Evolutionary conservation across 2,329 filamentous ascomycete genomes (phyloP).

Genomic region (Calcarisporium arbuscula): DNA sequence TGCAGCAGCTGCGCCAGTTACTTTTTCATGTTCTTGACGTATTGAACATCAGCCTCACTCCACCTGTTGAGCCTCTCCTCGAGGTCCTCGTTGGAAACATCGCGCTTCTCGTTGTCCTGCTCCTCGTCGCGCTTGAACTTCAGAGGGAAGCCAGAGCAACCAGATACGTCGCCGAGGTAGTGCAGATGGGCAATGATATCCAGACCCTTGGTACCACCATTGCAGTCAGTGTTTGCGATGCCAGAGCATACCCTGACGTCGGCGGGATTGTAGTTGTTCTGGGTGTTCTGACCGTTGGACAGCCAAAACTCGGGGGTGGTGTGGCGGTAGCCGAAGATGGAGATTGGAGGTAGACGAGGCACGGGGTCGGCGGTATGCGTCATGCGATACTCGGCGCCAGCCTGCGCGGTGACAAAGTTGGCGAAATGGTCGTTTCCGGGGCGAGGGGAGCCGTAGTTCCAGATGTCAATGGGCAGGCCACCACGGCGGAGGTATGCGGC

Average conservation of each 20-base stretch:
- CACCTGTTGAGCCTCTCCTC: conserved; percentile 29
- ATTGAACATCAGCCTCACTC: conserved; percentile 27
- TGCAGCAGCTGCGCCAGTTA: too few relatives aligned
- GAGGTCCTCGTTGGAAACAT: conserved; percentile 29
- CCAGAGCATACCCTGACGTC: conserved; percentile 44
- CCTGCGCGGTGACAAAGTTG: conserved; percentile 45
- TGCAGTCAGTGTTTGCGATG: conserved; percentile 40
- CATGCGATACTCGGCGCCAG: conserved; percentile 52
- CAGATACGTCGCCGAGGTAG: conserved; percentile 41
- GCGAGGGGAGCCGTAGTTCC: conserved; percentile 62
- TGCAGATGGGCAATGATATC: conserved; percentile 38
- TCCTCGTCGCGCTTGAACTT: conserved; percentile 18
- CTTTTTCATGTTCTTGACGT: conserved; percentile 15
- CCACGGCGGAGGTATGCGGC: conserved; percentile 46
- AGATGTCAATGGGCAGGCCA: conserved; percentile 46
- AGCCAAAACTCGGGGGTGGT: conserved; percentile 67
- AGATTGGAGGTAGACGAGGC: conserved; percentile 58
- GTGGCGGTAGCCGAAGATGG: conserved; percentile 57
- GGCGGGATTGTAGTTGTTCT: conserved; percentile 27
- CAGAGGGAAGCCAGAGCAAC: conserved; percentile 26
- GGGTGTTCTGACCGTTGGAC: conserved; percentile 24
- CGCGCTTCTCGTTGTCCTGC: background rate
- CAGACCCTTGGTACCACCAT: conserved; percentile 40
- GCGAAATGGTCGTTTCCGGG: conserved; percentile 53
- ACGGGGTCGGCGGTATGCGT: conserved; percentile 64